Evolutionary conservation across 495 filamentous ascomycete species (phyloP), one percentile per base, ranked within the genome.

Genomic region (Podospora appendiculata): DNA sequence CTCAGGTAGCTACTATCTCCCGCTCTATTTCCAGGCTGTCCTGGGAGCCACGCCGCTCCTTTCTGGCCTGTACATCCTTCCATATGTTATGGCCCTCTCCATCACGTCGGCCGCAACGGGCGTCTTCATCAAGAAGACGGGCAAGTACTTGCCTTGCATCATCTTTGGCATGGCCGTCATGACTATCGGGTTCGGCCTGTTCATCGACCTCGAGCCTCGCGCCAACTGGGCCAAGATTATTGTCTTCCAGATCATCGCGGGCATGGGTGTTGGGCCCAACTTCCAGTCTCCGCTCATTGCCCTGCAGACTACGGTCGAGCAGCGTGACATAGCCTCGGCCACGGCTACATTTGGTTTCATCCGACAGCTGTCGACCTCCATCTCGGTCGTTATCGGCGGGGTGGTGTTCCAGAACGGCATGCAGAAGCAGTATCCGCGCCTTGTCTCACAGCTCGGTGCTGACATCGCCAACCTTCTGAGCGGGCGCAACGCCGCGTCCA

Each of bases 251-350:
- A 74, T 89, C 45, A 60, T 90, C 25, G 76, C 79, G 6, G 89
- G 87, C 16, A 66, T 81, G 32, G 87, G 87, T 11, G 71, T 80
- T 14, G 86, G 84, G 0, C 80, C 83, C 4, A 77, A 83, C 53
- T 88, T 90, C 61, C 83, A 89, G 60, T 71, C 85, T 0, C 89
- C 90, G 0, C 77, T 94, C 35, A 85, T 95, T 41, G 88, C 90
- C 0, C 70, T 95, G 1, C 89, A 93, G 55, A 79, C 80, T n/a
- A 76, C 76, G 25, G 80, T 90, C 50, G 68, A 78, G 1, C 80
- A 82, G 25, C 71, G 76, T 6, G 87, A 94, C 45, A 86, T 86
- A 13, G 90, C 84, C 0, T 81, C 85, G 0, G 90, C 88, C 3
- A 93, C 88, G 0, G 81, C 82, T 0, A 89, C 87, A 0, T 85